These are phyloP conservation scores for Tothia fuscella DNA, from an alignment of 2,329 filamentous ascomycete genomes.

Conservation along the genomic window DNA sequence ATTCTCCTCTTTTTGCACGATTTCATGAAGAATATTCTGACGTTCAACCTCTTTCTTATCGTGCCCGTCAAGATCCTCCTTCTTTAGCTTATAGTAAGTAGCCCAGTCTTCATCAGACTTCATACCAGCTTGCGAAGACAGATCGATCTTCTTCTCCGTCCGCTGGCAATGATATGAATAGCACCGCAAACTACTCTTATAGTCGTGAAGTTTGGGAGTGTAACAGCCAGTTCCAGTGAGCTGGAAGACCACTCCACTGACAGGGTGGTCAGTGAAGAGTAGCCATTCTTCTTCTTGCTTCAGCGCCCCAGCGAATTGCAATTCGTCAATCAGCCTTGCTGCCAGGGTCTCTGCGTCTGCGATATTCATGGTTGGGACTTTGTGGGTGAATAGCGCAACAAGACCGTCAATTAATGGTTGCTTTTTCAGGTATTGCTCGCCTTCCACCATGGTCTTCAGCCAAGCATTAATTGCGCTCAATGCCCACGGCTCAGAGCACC, in stretches of 20 bases:
- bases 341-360: conserved; percentile 87
- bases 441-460: conserved; percentile 81
- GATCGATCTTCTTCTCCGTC: conserved; percentile 86
- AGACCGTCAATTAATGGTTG: conserved; percentile 79
- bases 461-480: conserved; percentile 77
- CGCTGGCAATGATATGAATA: conserved; percentile 91
- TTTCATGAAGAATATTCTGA: conserved; percentile 90
- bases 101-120: conserved; percentile 69
- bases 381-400: conserved; percentile 79
- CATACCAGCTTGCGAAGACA: conserved; percentile 59
- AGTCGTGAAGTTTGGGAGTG: conserved; percentile 64
- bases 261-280: conserved; percentile 67
- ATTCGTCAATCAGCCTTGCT: conserved; percentile 61
- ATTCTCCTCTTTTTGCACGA: conserved; percentile 82
- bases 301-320: conserved; percentile 68
- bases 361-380: conserved; percentile 96
- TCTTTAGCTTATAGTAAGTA: conserved; percentile 73
- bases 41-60: conserved; percentile 81
- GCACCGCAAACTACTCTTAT: conserved; percentile 60
- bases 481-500: conserved; percentile 84
- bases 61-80: conserved; percentile 58
- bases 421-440: conserved; percentile 75
- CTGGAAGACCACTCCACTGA: conserved; percentile 89
- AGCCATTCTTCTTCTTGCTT: conserved; percentile 95
- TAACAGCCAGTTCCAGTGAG: conserved; percentile 88